Percentiles rank a stretch among this genome's conserved stretches.
phyloP scores from a whole-genome alignment of 2,329 filamentous ascomycete species.

The Sordariomycetes sp. region DNA sequence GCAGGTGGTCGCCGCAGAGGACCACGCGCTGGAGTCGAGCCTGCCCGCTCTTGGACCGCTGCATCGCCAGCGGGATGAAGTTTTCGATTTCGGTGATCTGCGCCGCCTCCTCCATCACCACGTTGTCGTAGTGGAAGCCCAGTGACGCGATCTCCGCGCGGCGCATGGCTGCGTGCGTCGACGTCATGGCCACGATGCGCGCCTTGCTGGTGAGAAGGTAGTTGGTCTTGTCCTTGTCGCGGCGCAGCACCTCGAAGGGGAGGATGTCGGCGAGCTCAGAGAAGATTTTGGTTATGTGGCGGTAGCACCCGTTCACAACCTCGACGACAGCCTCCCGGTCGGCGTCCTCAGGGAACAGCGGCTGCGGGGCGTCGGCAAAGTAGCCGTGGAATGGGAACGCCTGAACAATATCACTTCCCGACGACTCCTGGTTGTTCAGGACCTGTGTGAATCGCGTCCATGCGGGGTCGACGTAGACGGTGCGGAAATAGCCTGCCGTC shows the following conservation, averaged over 20 bases:
- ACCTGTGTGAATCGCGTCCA: constrained; percentile 70
- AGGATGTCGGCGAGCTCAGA: constrained; percentile 83
- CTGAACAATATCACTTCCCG: constrained; percentile 47
- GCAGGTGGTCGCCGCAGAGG: constrained; percentile 86
- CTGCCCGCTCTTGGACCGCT: constrained; percentile 62
- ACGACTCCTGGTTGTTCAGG: constrained; percentile 39
- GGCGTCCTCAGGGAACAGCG: constrained; percentile 58
- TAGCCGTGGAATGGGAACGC: constrained; percentile 81
- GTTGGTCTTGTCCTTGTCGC: constrained; percentile 85
- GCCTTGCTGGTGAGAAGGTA: constrained; percentile 92
- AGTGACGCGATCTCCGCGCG: constrained; percentile 78
- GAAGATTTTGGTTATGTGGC: constrained; percentile 83
- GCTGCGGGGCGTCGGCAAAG: constrained; percentile 78
- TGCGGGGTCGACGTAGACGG: constrained; percentile 75
- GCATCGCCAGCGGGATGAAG: constrained; percentile 89
- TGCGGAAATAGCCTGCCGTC: constrained; percentile 93
- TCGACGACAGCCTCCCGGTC: constrained; percentile 59
- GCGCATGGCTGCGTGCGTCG: constrained; percentile 92
- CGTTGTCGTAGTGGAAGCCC: constrained; percentile 96
- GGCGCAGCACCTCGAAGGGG: constrained; percentile 86
- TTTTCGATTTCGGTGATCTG: constrained; percentile 97
- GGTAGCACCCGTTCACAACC: constrained; percentile 71
- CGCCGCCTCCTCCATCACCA: constrained; percentile 96
- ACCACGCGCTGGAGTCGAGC: constrained; percentile 76
- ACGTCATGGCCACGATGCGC: constrained; percentile 97